Evolutionary conservation across 2,329 filamentous ascomycete genomes (phyloP).

Genomic region (Neocatenulostroma microsporum): DNA sequence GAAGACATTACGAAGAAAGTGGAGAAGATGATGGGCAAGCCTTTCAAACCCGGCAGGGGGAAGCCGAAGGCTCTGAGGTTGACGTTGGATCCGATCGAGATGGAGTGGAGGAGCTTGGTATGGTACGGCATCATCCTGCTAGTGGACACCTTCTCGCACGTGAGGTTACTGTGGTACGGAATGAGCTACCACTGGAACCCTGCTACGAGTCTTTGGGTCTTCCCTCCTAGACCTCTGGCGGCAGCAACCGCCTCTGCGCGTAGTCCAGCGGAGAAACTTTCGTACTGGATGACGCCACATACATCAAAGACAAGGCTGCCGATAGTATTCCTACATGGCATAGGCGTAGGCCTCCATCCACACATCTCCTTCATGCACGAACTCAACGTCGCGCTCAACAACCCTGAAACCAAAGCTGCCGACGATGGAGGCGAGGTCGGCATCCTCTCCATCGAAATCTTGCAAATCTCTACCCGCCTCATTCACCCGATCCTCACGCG

Average conservation of each 20-base stretch:
- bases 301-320: slow-evolving; percentile 51
- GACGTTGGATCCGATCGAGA: slow-evolving; percentile 56
- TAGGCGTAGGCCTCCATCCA: too few relatives aligned
- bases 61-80: slow-evolving; percentile 52
- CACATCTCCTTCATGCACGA: slow-evolving; percentile 51
- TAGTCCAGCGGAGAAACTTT: slow-evolving; percentile 46
- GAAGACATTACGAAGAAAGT: slow-evolving; percentile 48
- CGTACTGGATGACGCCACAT: too few relatives aligned
- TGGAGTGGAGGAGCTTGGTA: slow-evolving; percentile 53
- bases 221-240: slow-evolving; percentile 47
- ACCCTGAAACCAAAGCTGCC: slow-evolving; percentile 30
- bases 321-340: slow-evolving; percentile 62
- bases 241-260: slow-evolving; percentile 35
- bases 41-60: slow-evolving; percentile 49
- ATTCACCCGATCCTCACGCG: slow-evolving; percentile 47
- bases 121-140: slow-evolving; percentile 55
- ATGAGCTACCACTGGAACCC: too few relatives aligned
- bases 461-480: slow-evolving; percentile 57
- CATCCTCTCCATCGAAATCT: slow-evolving; percentile 58
- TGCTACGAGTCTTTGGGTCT: too few relatives aligned
- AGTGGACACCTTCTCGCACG: slow-evolving; percentile 39
- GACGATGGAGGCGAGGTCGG: slow-evolving; percentile 49
- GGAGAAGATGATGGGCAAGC: slow-evolving; percentile 46
- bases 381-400: slow-evolving; percentile 11
- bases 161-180: slow-evolving; percentile 16